Conservation (phyloP, 2,329 filamentous ascomycete species). For the Penicillium decumbens region DNA sequence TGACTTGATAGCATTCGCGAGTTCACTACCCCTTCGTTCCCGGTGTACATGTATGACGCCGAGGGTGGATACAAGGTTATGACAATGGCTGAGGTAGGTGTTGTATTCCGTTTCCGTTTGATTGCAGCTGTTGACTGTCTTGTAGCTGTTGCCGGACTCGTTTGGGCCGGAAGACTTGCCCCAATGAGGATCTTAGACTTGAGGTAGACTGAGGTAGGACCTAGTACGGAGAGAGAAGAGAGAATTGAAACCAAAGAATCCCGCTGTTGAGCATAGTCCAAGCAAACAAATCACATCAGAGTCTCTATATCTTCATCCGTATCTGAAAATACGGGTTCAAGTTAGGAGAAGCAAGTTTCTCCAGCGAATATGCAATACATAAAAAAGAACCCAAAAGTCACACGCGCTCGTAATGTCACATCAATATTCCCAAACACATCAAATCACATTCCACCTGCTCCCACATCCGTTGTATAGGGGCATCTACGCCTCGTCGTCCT, state of each 20-base stretch:
- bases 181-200: background rate
- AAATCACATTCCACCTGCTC: background rate
- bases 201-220: background rate
- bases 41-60: constrained; percentile 89
- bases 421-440: constrained; percentile 10
- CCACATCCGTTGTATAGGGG: background rate
- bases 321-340: background rate
- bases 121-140: constrained; percentile 1
- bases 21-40: constrained; percentile 64
- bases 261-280: background rate
- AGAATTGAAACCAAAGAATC: background rate
- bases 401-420: constrained; percentile 21
- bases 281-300: background rate
- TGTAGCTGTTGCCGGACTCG: constrained; percentile 62
- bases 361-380: constrained; percentile 8
- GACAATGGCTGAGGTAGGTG: constrained; percentile 39
- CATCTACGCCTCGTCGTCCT: constrained; percentile 57
- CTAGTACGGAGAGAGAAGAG: constrained; percentile 1
- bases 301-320: constrained; percentile 1
- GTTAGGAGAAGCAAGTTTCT: background rate
- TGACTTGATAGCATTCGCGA: constrained; percentile 57
- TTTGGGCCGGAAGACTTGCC: constrained; percentile 62
- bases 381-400: background rate
- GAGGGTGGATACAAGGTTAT: constrained; percentile 56
- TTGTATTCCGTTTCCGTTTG: background rate